Base-by-base conservation (phyloP, 371 early-diverging fungal species). In the Thermomucor indicae-seudaticae region DNA sequence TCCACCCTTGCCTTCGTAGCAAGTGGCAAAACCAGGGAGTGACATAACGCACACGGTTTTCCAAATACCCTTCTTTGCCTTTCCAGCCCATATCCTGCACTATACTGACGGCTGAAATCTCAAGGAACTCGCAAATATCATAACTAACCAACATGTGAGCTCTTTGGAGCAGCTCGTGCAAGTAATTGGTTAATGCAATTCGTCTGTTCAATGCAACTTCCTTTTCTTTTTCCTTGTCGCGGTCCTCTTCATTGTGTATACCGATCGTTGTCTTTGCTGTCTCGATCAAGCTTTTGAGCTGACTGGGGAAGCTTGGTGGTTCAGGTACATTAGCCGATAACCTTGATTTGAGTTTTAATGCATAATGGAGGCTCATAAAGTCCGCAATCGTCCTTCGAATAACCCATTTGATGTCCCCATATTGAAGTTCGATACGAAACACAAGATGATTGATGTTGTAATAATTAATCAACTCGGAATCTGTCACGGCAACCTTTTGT, bases 31-130 rank as follows among this genome's bases (percentile, higher is more conserved):
- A 30, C 5, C 66, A 49, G 1, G 67, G 60, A 5, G 58, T 55
- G 3, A 68, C 71, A 49, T 75, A 77, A 19, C 76, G 70, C 25
- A 80, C 60, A 37, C 75, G 78, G 37, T 78, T 73, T 10, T 85
- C 82, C 52, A 91, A 55, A 51, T 79, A 82, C 4, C 86, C 88
- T 55, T 92, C 92, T 53, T 89, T 90, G 29, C 90, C 90, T 53
- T 92, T 92, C 90, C 90, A 90, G 0, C 91, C 89, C 75, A 88
- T 83, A 47, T 85, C 87, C 25, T 75, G 81, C 4, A 78, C 73
- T 45, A 91, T 78, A 32, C 89, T 88, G 54, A 84, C 68, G 1
- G 82, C 79, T 37, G 89, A 86, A 37, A 91, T 77, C 53, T 90
- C 90, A 30, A 92, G 60, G 56, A 92, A 92, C 38, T 86, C 89